These are phyloP conservation scores for Populus tomentosa DNA, from an alignment of 441 rosid species.

Conservation along the genomic window DNA sequence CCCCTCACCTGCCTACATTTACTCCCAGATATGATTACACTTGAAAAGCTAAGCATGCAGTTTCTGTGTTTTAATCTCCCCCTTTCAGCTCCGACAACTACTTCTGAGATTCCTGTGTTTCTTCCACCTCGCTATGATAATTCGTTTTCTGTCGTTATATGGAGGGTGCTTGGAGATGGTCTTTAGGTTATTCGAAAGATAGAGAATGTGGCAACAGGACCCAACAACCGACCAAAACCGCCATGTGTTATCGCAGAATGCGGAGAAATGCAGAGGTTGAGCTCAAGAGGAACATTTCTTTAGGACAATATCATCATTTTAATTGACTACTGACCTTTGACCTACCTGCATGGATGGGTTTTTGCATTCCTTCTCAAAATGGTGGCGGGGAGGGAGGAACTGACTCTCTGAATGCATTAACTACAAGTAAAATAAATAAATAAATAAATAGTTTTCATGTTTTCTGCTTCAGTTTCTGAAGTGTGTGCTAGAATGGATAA, in stretches of 20 bases:
- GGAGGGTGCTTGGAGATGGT: conserved; percentile 96
- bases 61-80: not conserved
- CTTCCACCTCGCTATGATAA: no score
- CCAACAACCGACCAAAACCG: conserved; percentile 83
- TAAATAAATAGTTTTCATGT: no score
- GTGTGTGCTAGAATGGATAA: no score
- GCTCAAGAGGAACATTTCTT: not conserved
- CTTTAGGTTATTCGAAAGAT: conserved; percentile 80
- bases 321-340: not conserved
- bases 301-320: not conserved
- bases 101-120: no score
- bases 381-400: not conserved
- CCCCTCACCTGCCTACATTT: not conserved
- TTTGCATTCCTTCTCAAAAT: not conserved
- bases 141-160: not conserved
- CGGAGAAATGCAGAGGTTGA: conserved; percentile 71
- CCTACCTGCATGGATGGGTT: not conserved
- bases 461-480: no score
- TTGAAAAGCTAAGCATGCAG: not conserved
- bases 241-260: conserved; percentile 77
- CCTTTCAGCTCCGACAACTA: not conserved
- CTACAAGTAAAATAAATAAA: no score
- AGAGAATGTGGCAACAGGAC: conserved; percentile 90
- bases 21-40: not conserved
- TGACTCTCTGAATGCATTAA: no score